These are phyloP conservation scores for Dendrothele bispora DNA, from an alignment of 768 basidiomycete species.

Conservation along the genomic window DNA sequence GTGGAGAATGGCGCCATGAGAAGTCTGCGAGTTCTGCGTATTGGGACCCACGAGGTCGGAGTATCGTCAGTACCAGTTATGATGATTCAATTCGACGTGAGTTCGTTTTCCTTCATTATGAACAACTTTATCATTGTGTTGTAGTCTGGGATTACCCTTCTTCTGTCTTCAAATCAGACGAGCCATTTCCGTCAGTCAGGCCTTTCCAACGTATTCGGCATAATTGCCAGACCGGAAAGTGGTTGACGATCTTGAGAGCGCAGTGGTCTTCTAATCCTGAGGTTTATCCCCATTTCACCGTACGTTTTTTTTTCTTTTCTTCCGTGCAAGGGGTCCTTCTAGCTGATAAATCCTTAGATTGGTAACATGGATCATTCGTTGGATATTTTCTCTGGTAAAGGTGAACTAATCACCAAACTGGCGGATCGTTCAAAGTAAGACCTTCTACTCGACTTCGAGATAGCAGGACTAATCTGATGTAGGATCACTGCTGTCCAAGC, in stretches of 20 bases:
- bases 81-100: slow-evolving; percentile 73
- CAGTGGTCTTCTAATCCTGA: slow-evolving; percentile 81
- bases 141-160: slow-evolving; percentile 79
- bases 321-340: neutral
- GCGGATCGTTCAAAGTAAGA: slow-evolving; percentile 55
- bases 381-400: slow-evolving; percentile 75
- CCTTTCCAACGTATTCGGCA: slow-evolving; percentile 67
- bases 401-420: slow-evolving; percentile 66
- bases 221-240: slow-evolving; percentile 83
- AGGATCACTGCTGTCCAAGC: slow-evolving; percentile 85
- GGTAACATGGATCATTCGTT: slow-evolving; percentile 80
- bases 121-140: neutral
- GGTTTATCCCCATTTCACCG: slow-evolving; percentile 82
- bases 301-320: slow-evolving; percentile 29
- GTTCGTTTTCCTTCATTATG: neutral
- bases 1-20: slow-evolving; percentile 67
- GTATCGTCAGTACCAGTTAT: slow-evolving; percentile 83
- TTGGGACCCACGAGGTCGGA: slow-evolving; percentile 81
- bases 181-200: slow-evolving; percentile 56
- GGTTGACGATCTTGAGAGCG: slow-evolving; percentile 76
- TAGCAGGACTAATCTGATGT: neutral
- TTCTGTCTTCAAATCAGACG: slow-evolving; percentile 42
- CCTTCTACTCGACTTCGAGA: neutral
- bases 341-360: slow-evolving; percentile 40
- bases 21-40: slow-evolving; percentile 83